Percentiles rank a stretch among this genome's conserved stretches.
Conservation (phyloP, 2,329 filamentous ascomycete genomes). For the Pseudodiploospora longispora region DNA sequence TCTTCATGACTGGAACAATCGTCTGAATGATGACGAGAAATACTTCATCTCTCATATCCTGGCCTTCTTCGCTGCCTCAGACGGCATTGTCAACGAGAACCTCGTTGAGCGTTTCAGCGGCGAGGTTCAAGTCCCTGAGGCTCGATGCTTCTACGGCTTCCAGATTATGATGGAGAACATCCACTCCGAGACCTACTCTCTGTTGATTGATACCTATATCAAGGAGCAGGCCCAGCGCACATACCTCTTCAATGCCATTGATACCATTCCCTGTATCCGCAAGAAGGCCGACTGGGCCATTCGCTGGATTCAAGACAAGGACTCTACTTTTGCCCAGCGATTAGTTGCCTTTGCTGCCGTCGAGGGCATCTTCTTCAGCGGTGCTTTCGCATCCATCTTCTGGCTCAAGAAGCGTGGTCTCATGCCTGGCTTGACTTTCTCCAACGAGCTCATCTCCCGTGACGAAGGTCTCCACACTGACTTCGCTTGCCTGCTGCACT, state of each 20-base stretch:
- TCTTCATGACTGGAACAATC: conserved; percentile 98
- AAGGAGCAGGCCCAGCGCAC: conserved; percentile 91
- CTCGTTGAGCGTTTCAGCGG: conserved; percentile 94
- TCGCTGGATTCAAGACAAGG: conserved; percentile 85
- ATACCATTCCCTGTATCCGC: conserved; percentile 96
- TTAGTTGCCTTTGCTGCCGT: conserved; percentile 95
- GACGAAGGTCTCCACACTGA: conserved; percentile 99
- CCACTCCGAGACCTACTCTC: conserved; percentile 98
- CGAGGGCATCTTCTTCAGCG: conserved; percentile 99
- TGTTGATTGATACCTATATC: conserved; percentile 98
- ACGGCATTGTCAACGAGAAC: conserved; percentile 99
- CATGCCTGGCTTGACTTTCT: conserved; percentile 98
- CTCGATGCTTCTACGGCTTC: conserved; percentile 99
- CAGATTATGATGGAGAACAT: conserved; percentile 99
- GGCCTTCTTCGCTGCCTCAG: conserved; percentile 97
- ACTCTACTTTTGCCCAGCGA: conserved; percentile 91
- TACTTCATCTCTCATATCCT: conserved; percentile 98
- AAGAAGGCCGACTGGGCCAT: conserved; percentile 99
- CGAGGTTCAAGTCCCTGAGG: conserved; percentile 95
- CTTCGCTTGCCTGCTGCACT: conserved; percentile 95
- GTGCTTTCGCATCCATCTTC: conserved; percentile 98
- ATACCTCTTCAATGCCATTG: conserved; percentile 97
- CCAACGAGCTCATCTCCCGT: conserved; percentile 98
- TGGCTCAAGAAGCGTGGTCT: conserved; percentile 99
- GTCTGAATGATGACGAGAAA: conserved; percentile 90